Base-by-base conservation (phyloP, 441 rosid genomes). In the Eutrema salsugineum region DNA sequence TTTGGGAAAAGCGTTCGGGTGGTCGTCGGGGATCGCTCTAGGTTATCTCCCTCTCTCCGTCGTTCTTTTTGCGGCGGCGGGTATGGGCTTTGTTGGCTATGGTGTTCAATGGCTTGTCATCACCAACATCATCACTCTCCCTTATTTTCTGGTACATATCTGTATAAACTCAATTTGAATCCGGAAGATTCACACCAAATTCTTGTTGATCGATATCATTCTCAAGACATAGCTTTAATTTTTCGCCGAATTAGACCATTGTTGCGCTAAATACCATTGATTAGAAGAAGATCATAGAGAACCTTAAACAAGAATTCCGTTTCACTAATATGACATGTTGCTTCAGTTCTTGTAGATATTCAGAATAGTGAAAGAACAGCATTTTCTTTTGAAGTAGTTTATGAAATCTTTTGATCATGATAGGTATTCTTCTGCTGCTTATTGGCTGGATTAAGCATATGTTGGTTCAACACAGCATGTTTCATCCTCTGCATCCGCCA, bases 381-480 rank as follows among this genome's bases (percentile, higher is more conserved):
- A 39, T 66, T 66, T 38, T 11, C 7, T 28, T 67, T 56, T 6
- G 47, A 14, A 0, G 19, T 46, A 30, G 2, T 56, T 36, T 54
- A 2, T 17, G 11, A 24, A 44, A 28, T 36, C 63, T 62, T 6
- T 51, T 30, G 5, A 36, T 19, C 28, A 30, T 59, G 54, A 80
- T 87, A 94, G 99, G 88, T 90, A 36, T 90, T 89, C 63, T 71
- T 87, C 20, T 87, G 91, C 10, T 94, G 99, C 78, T 81, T 92
- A 80, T 50, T 90, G 66, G 89, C 98, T 67, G 99, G 99, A 76
- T 92, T 89, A 56, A 94, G 98, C 77, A 94, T 94, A 35, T 92
- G 98, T 59, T 94, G 98, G 99, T 94, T 94, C 88, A 94, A 94
- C 87, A 94, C 99, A 15, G 96, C 91, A 1, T 94, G 99, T 69